These are phyloP conservation scores for Metarhizium brunneum DNA, from an alignment of 2,329 filamentous ascomycete species.

Conservation along the genomic window DNA sequence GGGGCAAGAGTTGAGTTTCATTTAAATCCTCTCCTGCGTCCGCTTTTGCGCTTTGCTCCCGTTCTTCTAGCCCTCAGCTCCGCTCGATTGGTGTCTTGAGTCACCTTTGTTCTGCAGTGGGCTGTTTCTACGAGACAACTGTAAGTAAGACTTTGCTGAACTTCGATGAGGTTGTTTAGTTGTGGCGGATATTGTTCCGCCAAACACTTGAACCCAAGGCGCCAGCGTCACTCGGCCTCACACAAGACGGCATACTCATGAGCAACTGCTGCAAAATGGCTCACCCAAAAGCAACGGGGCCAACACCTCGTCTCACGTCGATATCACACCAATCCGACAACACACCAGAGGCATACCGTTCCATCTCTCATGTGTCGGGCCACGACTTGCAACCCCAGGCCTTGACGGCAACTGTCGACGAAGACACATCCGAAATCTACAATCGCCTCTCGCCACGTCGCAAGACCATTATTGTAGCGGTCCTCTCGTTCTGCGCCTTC, in stretches of 20 bases:
- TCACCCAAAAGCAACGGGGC: not conserved
- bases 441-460: conserved; percentile 49
- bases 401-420: conserved; percentile 16
- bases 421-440: conserved; percentile 47
- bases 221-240: too few relatives aligned
- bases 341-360: conserved; percentile 8
- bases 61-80: too few relatives aligned
- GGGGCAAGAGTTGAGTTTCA: too few relatives aligned
- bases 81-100: too few relatives aligned
- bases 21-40: too few relatives aligned
- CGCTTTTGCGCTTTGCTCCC: too few relatives aligned
- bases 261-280: not conserved
- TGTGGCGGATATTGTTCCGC: not conserved
- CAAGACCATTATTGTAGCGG: conserved; percentile 57
- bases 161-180: not conserved
- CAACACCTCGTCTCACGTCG: not conserved
- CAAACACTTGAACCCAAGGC: not conserved
- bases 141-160: not conserved
- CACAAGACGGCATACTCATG: too few relatives aligned
- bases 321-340: not conserved
- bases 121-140: not conserved
- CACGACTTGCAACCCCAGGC: conserved; percentile 12
- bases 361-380: conserved; percentile 20
- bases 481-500: conserved; percentile 68
- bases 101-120: too few relatives aligned